A percentile compares a stretch with the other conserved stretches of the same genome.
These are phyloP conservation scores for Ophiostoma sp. DNA, from an alignment of 2,329 filamentous ascomycete genomes.

Conservation along the genomic window DNA sequence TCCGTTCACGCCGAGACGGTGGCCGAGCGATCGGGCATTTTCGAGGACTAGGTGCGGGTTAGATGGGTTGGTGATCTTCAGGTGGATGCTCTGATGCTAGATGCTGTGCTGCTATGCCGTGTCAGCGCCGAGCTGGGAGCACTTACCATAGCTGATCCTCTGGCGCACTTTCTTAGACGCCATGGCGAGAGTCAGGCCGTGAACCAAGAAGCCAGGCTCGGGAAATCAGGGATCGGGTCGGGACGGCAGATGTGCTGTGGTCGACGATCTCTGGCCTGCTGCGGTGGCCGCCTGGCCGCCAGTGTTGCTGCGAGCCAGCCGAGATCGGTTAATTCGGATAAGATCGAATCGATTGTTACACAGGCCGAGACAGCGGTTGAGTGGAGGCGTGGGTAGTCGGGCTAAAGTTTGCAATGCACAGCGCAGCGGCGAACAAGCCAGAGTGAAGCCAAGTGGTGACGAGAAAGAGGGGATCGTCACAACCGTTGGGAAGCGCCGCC, in stretches of 20 bases:
- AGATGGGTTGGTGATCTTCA: neutral
- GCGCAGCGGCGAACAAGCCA: neutral
- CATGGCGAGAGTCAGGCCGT: slow-evolving; percentile 38
- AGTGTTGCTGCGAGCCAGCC: slow-evolving; percentile 3
- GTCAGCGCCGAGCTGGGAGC: too few relatives aligned
- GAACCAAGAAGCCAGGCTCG: neutral
- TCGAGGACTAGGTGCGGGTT: slow-evolving; percentile 46
- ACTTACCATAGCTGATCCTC: slow-evolving; percentile 61
- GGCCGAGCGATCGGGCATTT: slow-evolving; percentile 63
- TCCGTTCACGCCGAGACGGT: slow-evolving; percentile 91
- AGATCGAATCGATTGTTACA: too few relatives aligned
- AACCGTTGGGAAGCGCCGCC: slow-evolving; percentile 4
- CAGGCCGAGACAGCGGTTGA: neutral
- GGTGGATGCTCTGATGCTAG: neutral
- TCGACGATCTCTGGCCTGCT: slow-evolving; percentile 4
- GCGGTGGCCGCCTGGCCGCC: slow-evolving; percentile 19
- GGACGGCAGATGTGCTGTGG: neutral
- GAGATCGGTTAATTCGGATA: slow-evolving; percentile 1
- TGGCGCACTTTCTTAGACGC: slow-evolving; percentile 57
- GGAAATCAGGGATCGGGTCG: too few relatives aligned
- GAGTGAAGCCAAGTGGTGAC: neutral
- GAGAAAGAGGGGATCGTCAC: slow-evolving; percentile 12
- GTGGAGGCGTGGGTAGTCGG: neutral
- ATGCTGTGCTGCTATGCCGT: too few relatives aligned
- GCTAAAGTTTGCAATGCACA: too few relatives aligned